phyloP scores from a whole-genome alignment of 1,284 basidiomycete genomes.

The Cryptococcus wingfieldii region DNA sequence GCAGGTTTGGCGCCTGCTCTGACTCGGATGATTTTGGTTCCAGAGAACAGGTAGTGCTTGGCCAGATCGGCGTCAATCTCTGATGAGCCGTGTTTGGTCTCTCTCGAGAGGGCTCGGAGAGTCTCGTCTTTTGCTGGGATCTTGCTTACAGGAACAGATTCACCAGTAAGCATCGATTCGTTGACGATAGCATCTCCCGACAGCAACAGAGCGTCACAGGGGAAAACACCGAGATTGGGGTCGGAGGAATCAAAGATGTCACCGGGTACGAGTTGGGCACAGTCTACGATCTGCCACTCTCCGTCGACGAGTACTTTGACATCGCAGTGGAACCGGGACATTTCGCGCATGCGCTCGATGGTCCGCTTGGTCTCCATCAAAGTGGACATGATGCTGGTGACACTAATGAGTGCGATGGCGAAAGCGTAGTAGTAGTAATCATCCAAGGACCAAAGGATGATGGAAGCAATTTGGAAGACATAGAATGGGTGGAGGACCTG shows the following conservation, averaged over 20 bases:
- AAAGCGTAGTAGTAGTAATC: constrained; percentile 98
- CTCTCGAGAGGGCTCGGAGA: constrained; percentile 61
- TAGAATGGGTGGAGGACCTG: constrained; percentile 93
- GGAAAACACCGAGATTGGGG: constrained; percentile 69
- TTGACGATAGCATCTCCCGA: constrained; percentile 97
- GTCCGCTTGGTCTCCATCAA: constrained; percentile 93
- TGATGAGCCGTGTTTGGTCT: constrained; percentile 54
- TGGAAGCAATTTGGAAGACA: constrained; percentile 96
- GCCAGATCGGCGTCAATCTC: constrained; percentile 67
- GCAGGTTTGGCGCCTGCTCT: constrained; percentile 57
- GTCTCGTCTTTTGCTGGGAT: constrained; percentile 62
- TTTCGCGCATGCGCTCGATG: constrained; percentile 89
- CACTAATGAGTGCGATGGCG: constrained; percentile 90
- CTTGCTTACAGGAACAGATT: constrained; percentile 66
- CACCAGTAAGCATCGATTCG: constrained; percentile 96
- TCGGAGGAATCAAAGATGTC: constrained; percentile 87
- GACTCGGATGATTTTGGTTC: constrained; percentile 90
- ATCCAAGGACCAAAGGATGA: constrained; percentile 89
- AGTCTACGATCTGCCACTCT: constrained; percentile 65
- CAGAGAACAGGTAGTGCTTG: constrained; percentile 85
- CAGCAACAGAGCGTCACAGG: constrained; percentile 86
- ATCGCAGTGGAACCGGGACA: constrained; percentile 86
- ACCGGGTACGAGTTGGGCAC: constrained; percentile 80
- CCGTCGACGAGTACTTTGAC: constrained; percentile 71
- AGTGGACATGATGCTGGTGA: constrained; percentile 79